Evolutionary conservation across 352 stramenopile genomes (phyloP), one percentile per base, ranked within the genome.

Genomic region (Phytophthora pluvialis): DNA sequence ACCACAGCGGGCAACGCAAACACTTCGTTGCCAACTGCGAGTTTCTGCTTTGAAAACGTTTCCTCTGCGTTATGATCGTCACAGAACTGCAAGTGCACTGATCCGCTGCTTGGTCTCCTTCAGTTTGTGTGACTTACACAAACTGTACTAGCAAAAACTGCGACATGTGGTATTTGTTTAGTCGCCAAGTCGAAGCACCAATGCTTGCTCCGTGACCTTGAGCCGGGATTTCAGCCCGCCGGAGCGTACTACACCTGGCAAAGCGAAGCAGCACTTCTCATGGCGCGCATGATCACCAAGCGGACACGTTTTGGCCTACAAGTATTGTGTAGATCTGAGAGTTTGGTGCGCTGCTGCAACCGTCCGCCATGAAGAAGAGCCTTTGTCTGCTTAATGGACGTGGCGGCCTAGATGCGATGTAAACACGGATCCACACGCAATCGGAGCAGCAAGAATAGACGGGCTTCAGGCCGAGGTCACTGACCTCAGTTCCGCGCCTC

Each of bases 341-440:
- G 21, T 2, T 21, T 38, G 21, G 9, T 48, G 18, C n/a, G 7
- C 46, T 53, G 42, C 18, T 32, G 49, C 36, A 33, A 55, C 16
- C 18, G 9, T 44, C 31, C 6, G 11, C 28, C 25, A 10, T 12
- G 50, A 11, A 56, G 21, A 56, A 56, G 7, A 48, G 15, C 51
- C 16, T 48, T 16, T 16, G n/a, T 13, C 16, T 49, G 36, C 9
- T 28, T 56, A 18, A 52, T 52, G 25, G 3, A 28, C 42, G 15
- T 29, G 28, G 16, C 21, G 13, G 11, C n/a, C 49, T 33, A 33
- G 16, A 16, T 33, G 15, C 40, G 28, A 43, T 70, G 62, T 70
- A 70, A 70, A 60, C 54, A 39, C 4, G 13, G 32, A 52, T 29
- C n/a, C 48, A 32, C 32, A 43, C 62, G 62, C 62, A 70, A 70